phyloP scores from a whole-genome alignment of 2,329 filamentous ascomycete species.

The Stachybotrys echinatus region DNA sequence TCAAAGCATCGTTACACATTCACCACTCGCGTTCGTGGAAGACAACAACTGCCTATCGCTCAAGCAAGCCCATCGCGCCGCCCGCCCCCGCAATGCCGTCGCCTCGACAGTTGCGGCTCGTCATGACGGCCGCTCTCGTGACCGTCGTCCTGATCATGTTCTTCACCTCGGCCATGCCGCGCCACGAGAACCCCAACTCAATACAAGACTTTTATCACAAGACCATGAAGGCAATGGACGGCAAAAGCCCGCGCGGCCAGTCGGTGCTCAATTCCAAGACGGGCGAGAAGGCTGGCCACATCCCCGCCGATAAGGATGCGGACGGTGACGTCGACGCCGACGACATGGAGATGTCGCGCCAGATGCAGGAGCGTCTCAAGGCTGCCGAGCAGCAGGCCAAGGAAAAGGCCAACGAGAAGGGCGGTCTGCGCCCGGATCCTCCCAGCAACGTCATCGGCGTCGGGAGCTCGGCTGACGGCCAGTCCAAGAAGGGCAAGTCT shows the following conservation, averaged over 20 bases:
- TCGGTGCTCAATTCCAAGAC: conserved; percentile 35
- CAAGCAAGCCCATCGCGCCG: no score
- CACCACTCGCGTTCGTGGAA: no score
- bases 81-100: no score
- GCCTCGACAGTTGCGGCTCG: conserved; percentile 61
- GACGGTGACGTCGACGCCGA: conserved; percentile 54
- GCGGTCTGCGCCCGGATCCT: conserved; percentile 52
- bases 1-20: no score
- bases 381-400: conserved; percentile 66
- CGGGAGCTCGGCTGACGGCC: conserved; percentile 50
- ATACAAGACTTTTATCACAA: conserved; percentile 55
- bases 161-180: conserved; percentile 58
- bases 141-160: conserved; percentile 66
- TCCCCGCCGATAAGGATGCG: conserved; percentile 42
- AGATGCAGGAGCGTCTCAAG: conserved; percentile 58
- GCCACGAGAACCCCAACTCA: conserved; percentile 34
- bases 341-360: conserved; percentile 41
- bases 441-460: conserved; percentile 54
- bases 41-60: no score
- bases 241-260: conserved; percentile 24
- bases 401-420: conserved; percentile 63
- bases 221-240: conserved; percentile 51
- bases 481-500: conserved; percentile 24
- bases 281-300: conserved; percentile 30
- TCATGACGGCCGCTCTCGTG: conserved; percentile 59